Evolutionary conservation across 2,329 filamentous ascomycete species (phyloP), one percentile per base, ranked within the genome.

Genomic region (Hymenoscyphus repandus): DNA sequence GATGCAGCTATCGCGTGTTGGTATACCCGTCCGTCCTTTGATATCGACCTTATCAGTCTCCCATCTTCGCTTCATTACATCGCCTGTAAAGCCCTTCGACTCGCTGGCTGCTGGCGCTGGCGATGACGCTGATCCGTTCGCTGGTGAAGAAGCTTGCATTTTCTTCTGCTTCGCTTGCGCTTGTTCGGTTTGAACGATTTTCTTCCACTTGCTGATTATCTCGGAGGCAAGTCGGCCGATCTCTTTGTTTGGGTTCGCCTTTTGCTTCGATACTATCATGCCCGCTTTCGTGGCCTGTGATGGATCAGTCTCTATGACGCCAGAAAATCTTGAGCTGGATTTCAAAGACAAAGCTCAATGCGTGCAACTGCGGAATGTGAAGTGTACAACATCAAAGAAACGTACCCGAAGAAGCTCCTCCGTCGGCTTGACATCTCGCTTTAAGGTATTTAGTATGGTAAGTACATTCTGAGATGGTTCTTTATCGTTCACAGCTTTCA

Each of bases 201-300:
- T 83, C 73, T 86, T 88, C 90, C 90, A 96, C 69, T 91, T 95
- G 56, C 78, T 79, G 47, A 99, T 90, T 50, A 97, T 86, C 64
- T 91, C 88, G 53, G 80, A 77, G 3, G 93, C 90, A 39, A 88
- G 75, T 46, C 82, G 80, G 42, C 85, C 83, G 60, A 97, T 86
- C 39, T 91, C 83, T 68, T 88, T 90, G 74, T 95, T 86, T 51
- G 83, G 70, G 68, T 95, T 90, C 54, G 86, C 71, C 48, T 83
- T 77, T 45, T 85, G 80, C 68, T 90, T 92, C 68, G 91, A 92
- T 56, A 97, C 88, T 45, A 86, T 83, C 58, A 96, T 85, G 62
- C 93, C 93, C 46, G 95, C 92, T 62, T 86, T 88, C n/a, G 92
- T 97, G 38, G 86, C 77, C 83, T 86, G 50, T 42, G 17, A 47